These are phyloP conservation scores for Linnemannia zychae DNA, from an alignment of 192 early-diverging fungal species.

Conservation along the genomic window DNA sequence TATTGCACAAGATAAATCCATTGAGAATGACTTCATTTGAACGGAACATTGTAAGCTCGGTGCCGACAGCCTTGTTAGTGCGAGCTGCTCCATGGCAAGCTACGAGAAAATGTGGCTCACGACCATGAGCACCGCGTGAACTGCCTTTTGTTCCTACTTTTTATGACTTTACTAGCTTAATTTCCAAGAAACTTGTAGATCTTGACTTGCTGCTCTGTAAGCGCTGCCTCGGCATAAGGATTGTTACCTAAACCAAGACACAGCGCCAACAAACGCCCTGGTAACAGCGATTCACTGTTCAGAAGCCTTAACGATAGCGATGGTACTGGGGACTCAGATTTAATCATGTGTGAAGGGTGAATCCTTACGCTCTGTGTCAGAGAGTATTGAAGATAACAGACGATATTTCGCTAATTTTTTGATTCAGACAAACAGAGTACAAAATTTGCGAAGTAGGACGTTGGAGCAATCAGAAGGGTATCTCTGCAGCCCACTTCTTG, in stretches of 20 bases:
- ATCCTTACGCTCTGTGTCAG: not conserved
- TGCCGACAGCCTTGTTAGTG: too few relatives aligned
- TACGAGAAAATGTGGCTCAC: not conserved
- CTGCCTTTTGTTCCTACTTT: not conserved
- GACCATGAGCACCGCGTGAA: not conserved
- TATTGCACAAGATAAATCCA: too few relatives aligned
- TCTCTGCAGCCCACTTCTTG: too few relatives aligned
- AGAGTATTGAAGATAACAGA: not conserved
- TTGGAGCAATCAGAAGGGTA: too few relatives aligned
- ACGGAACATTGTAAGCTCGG: too few relatives aligned
- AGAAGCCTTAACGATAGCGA: not conserved
- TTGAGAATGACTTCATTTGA: too few relatives aligned
- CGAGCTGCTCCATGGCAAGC: not conserved
- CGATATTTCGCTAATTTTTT: not conserved
- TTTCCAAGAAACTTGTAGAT: not conserved
- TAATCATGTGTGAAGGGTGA: not conserved
- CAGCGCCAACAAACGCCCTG: not conserved
- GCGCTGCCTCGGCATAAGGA: not conserved
- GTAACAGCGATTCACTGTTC: not conserved
- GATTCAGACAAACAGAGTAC: too few relatives aligned
- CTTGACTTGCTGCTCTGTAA: not conserved
- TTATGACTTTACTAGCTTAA: not conserved
- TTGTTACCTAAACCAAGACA: not conserved
- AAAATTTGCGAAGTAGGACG: too few relatives aligned
- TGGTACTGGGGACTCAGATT: not conserved